Percentiles rank a stretch among this genome's conserved stretches.
phyloP scores from a whole-genome alignment of 495 filamentous ascomycete species.

The Penicillium malachiteum region DNA sequence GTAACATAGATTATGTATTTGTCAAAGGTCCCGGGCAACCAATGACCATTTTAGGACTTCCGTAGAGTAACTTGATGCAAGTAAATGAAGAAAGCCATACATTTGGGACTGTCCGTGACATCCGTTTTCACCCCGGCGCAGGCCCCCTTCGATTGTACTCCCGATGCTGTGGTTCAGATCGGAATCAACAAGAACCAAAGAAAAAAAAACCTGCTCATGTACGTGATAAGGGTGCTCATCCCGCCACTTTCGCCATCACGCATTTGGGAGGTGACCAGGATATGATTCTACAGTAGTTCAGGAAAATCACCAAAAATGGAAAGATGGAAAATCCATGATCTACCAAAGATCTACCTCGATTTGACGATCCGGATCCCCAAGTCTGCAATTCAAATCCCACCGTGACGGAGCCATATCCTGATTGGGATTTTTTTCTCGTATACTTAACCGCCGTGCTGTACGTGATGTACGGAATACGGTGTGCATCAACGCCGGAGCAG shows the following conservation, averaged over 20 bases:
- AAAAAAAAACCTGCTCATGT: conserved; percentile 14
- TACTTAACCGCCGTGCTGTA: background rate
- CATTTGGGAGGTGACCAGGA: conserved; percentile 1
- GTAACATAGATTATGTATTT: background rate
- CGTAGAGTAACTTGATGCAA: background rate
- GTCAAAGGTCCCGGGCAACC: conserved; percentile 1
- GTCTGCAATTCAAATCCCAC: background rate
- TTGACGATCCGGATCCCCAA: background rate
- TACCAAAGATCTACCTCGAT: background rate
- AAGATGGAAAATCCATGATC: background rate
- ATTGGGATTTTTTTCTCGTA: background rate
- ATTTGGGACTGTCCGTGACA: conserved; percentile 13
- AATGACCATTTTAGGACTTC: background rate
- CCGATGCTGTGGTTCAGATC: conserved; percentile 27
- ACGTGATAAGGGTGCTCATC: conserved; percentile 18
- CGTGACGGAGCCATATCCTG: background rate
- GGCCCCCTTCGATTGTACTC: conserved; percentile 6
- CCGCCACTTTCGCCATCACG: conserved; percentile 22
- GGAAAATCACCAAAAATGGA: background rate
- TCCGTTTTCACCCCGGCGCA: conserved; percentile 7
- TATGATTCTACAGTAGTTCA: background rate
- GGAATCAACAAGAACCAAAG: conserved; percentile 11
- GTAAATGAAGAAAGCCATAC: conserved; percentile 1
- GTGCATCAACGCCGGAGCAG: no score
- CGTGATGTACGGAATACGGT: no score